These are phyloP conservation scores for Albugo candida DNA, from an alignment of 352 stramenopile genomes.

Conservation along the genomic window DNA sequence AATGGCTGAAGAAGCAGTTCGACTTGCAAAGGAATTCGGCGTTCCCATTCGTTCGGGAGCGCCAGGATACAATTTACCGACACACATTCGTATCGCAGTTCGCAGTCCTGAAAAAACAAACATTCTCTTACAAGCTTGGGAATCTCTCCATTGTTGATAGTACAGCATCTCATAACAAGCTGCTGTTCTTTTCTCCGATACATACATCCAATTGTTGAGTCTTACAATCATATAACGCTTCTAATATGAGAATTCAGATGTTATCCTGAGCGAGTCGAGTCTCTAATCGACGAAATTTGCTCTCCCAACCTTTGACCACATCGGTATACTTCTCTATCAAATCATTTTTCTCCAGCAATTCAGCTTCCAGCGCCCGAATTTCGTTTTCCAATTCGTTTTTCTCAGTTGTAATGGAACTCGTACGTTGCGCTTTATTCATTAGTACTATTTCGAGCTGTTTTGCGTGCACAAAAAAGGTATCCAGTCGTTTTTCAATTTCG, in stretches of 20 bases:
- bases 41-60: conserved; percentile 73
- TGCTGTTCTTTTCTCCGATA: not conserved
- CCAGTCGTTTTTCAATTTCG: conserved; percentile 43
- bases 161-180: not conserved
- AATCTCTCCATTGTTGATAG: conserved; percentile 1
- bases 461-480: conserved; percentile 60
- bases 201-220: no score
- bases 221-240: not conserved
- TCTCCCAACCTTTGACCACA: conserved; percentile 63
- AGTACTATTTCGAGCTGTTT: conserved; percentile 70
- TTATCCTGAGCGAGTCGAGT: conserved; percentile 31
- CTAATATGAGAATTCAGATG: not conserved
- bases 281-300: conserved; percentile 67
- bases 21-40: conserved; percentile 59
- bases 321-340: conserved; percentile 72
- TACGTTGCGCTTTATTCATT: conserved; percentile 16
- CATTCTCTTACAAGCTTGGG: conserved; percentile 59
- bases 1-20: conserved; percentile 32
- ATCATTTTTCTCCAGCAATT: conserved; percentile 69
- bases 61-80: conserved; percentile 76
- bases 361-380: conserved; percentile 49
- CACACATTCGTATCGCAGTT: conserved; percentile 70
- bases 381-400: conserved; percentile 47
- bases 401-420: conserved; percentile 6
- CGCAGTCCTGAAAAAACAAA: conserved; percentile 44